Base-by-base conservation (phyloP, 2,329 filamentous ascomycete genomes). In the Lojkania enalia region DNA sequence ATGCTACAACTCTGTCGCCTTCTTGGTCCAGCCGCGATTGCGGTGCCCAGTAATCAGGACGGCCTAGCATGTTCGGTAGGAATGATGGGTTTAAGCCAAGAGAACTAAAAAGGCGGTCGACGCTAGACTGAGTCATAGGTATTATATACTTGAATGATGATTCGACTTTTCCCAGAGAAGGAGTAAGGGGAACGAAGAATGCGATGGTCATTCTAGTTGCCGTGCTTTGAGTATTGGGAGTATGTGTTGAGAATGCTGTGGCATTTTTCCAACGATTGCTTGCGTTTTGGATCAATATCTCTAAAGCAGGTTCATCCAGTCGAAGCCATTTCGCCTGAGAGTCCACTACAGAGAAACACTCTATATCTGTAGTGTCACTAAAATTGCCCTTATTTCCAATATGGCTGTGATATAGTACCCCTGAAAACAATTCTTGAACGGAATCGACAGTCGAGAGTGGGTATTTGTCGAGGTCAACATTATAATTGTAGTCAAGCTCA, bases 1-100 rank as follows among this genome's bases (percentile, higher is more conserved):
- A 51, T 13, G 42, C 35, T 5, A 51, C 36, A 14, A 47, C 40
- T 2, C 27, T n/a, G 5, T 18, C 32, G 14, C 37, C 31, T 38
- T 51, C 47, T 35, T 48, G 29, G 14, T 54, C 39, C 48, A 45
- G 49, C 18, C 45, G 36, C 1, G 39, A 13, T 30, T 54, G 42
- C 13, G 48, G 39, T 23, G 31, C 48, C 48, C 48, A 54, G 20
- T 49, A 51, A 36, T 51, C 51, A 2, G 48, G 48, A 21, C 48
- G 48, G 11, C 48, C 51, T 4, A 54, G 20, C 14, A 51, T 32
- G 16, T 53, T 51, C 11, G 27, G 32, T 9, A 51, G 15, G 18
- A 51, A 54, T 9, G 29, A 30, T 18, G 48, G 42, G 25, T 46
- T 46, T 4, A 54, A 21, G 3, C 35, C 16, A 11, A 51, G 42